Base-by-base conservation (phyloP, 1,139 yeast genomes). In the Suhomyces maxii region DNA sequence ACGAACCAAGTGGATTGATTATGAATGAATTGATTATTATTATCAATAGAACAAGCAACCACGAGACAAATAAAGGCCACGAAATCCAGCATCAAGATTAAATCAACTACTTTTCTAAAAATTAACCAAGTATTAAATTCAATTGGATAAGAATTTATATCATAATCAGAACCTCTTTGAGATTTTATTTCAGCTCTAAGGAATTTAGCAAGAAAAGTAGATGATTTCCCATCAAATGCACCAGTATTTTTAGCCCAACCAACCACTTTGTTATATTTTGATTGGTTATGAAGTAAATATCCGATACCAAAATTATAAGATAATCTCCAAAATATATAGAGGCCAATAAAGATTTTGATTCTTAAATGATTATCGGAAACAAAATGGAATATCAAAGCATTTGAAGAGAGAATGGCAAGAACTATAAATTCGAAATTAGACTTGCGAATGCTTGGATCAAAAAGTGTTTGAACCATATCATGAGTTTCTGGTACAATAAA, bases 101-200 rank as follows among this genome's bases (percentile, higher is more conserved):
- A 75, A 64, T 89, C 96, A 18, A 89, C 96, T 45, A 84, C 76
- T 61, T 86, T 87, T 51, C 96, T 76, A 65, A 86, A 89, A 13
- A 89, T 63, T 41, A 89, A 71, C 96, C 96, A 89, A 34, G 93
- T 83, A 64, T 87, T 88, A 68, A 85, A 85, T 61, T 88, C 96
- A 46, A 82, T 70, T 1, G 96, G 96, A 41, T 78, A 69, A 9
- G 69, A 59, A 39, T 73, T 65, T 50, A 83, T 69, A 39, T 77
- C 67, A 58, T 82, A 83, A 36, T 68, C 63, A 8, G 63, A 49
- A 8, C 85, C 85, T 79, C 88, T 79, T 63, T 87, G 89, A 36
- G 84, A 72, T 37, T 68, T 70, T 42, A 87, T 70, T 53, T 73
- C 78, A 5, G 58, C 53, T 39, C 70, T 71, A 39, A 80, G 63